phyloP scores from a whole-genome alignment of 441 rosid species.

The Dalechampia spathulata region DNA sequence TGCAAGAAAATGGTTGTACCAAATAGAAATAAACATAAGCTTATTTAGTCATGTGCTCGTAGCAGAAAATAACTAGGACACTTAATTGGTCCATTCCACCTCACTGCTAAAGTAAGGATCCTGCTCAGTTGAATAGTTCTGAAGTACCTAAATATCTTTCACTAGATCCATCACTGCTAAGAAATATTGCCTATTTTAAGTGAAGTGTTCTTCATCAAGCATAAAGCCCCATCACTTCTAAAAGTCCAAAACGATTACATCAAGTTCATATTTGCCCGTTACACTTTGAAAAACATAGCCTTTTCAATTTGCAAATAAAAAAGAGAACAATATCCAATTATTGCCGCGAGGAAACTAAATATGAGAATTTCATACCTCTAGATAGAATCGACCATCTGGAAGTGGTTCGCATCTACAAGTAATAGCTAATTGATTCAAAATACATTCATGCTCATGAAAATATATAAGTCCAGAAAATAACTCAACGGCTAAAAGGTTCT shows the following conservation, averaged over 20 bases:
- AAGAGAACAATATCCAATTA: not conserved
- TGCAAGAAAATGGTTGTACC: conserved; percentile 18
- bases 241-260: not conserved
- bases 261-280: not conserved
- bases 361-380: conserved; percentile 52
- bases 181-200: no score
- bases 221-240: not conserved
- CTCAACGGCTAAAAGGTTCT: not conserved
- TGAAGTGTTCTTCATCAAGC: not conserved
- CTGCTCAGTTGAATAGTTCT: no score
- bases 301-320: not conserved
- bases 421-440: conserved; percentile 9
- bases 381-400: conserved; percentile 87
- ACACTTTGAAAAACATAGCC: not conserved
- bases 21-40: not conserved
- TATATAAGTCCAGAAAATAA: not conserved
- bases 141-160: no score
- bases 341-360: conserved; percentile 6
- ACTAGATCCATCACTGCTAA: no score
- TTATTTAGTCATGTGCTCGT: not conserved
- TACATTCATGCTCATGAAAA: conserved; percentile 1
- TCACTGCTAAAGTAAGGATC: not conserved
- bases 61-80: not conserved
- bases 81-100: not conserved
- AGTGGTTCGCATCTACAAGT: conserved; percentile 81